Evolutionary conservation across 2,329 filamentous ascomycete genomes (phyloP), one percentile per base, ranked within the genome.

Genomic region (Aureobasidium lini): DNA sequence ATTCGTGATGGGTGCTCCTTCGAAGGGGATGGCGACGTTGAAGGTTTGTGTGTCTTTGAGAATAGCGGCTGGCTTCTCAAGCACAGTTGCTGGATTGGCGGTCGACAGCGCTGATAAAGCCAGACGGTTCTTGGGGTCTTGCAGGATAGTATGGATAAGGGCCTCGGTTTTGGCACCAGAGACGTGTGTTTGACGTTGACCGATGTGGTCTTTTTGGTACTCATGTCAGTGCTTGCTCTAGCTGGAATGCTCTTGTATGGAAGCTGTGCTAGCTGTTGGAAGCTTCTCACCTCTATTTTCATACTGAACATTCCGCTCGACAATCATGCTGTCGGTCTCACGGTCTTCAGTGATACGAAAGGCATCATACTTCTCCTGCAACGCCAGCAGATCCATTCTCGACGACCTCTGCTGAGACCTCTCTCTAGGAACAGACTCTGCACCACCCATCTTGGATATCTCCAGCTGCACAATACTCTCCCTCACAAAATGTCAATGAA

Each of bases 1-100:
- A 71, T 95, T 92, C 0, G 91, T 95, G 63, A 95, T 86, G 0
- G 91, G 91, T 0, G 79, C 81, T 50, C 90, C 91, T 72, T 95
- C 90, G 58, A 89, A 80, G 0, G 90, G 88, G 62, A 95, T 91
- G 71, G 84, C 85, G 71, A 91, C 75, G 69, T 92, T 95, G 84
- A 91, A 95, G 62, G 88, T 81, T 59, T 95, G 90, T 58, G 84
- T 86, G 70, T 94, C 87, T 42, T 81, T 74, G 61, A 90, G 82
- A 58, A 82, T 75, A 31, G 86, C 77, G 0, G 83, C 75, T 8
- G 82, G 82, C 42, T 85, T 87, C 57, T 81, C 80, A 44, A 95
- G 80, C 46, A 91, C 79, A 10, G 82, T 73, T 60, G 81, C 80
- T 6, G 88, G 85, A 62, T 89, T 81, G 64, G 86, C 84, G 9